Base-by-base conservation (phyloP, 306 rosid species). In the Vigna angularis region DNA sequence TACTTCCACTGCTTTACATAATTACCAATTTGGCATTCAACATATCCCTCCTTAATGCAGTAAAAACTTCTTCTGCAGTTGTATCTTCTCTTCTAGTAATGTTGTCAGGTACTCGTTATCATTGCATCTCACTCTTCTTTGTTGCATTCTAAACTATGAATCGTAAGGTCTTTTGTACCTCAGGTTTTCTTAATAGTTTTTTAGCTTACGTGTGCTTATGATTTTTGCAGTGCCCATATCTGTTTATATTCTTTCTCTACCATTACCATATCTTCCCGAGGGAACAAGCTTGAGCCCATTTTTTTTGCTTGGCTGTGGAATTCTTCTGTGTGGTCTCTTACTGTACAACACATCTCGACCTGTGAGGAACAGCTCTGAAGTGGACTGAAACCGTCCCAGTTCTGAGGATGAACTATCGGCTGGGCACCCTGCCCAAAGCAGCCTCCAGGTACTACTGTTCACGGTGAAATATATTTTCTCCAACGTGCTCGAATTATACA, bases 1-100 rank as follows among this genome's bases (percentile, higher is more conserved):
- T 86, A 87, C 98, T 94, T 65, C 98, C 97, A 8, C 81, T 91
- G 70, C 97, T 94, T 52, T 94, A 91, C 68, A 63, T 94, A 78
- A 16, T 78, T 58, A 84, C 81, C 66, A 94, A 94, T 85, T 84
- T 94, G 74, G 77, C 88, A 69, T 94, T 91, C 89, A 94, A 94
- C 81, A 87, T 94, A 55, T 90, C 94, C 48, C 51, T 88, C 77
- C 96, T 94, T 73, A 83, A 83, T 48, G 89, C 87, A 34, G 90
- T 94, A 59, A 94, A 94, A 83, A 59, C 88, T 73, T 87, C 93
- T 70, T 94, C 98, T 0, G 97, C 98, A 1, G 86, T 94, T 52
- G 93, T 90, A 70, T 77, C 96, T 81, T 94, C 96, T 65, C 98
- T 94, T 50, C 45, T 87, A 73, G 88, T 90, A 48, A 90, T 88